These are phyloP conservation scores for Xerocomus nothofagi DNA, from an alignment of 1,284 basidiomycete genomes.

Conservation along the genomic window DNA sequence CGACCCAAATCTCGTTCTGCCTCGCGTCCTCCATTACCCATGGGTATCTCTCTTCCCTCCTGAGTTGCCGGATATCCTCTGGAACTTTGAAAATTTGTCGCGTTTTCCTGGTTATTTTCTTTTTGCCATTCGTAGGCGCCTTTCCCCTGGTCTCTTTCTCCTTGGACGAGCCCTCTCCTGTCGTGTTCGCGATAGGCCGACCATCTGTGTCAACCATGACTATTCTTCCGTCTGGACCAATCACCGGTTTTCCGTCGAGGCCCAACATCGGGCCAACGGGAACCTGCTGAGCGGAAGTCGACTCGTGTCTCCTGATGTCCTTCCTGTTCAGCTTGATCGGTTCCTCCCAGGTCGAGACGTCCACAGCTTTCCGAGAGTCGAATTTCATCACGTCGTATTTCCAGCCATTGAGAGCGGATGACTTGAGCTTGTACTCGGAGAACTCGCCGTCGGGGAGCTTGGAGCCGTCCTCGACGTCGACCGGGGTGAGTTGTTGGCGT, in stretches of 20 bases:
- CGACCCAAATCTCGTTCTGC: constrained; percentile 73
- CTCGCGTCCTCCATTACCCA: constrained; percentile 84
- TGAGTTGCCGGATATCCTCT: constrained; percentile 65
- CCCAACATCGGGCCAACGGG: constrained; percentile 71
- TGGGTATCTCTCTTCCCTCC: constrained; percentile 82
- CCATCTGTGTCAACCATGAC: constrained; percentile 83
- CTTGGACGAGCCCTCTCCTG: constrained; percentile 38
- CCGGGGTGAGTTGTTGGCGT: constrained; percentile 34
- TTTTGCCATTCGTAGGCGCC: constrained; percentile 49
- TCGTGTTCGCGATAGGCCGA: constrained; percentile 56
- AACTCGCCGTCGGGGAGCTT: constrained; percentile 61
- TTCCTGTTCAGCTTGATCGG: constrained; percentile 87
- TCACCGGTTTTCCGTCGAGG: constrained; percentile 74
- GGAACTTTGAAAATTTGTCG: constrained; percentile 76
- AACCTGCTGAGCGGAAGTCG: constrained; percentile 40
- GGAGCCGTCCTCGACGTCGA: constrained; percentile 46
- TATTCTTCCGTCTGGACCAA: constrained; percentile 68
- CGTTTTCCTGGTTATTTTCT: constrained; percentile 84
- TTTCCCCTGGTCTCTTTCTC: constrained; percentile 50
- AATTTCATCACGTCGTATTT: constrained; percentile 86
- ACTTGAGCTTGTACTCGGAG: constrained; percentile 72
- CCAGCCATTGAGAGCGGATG: constrained; percentile 76
- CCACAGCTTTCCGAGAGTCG: constrained; percentile 66
- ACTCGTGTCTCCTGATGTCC: constrained; percentile 61
- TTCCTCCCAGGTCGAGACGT: constrained; percentile 60